Base-by-base conservation (phyloP, 345 rosid species). In the Citrus trifoliata region DNA sequence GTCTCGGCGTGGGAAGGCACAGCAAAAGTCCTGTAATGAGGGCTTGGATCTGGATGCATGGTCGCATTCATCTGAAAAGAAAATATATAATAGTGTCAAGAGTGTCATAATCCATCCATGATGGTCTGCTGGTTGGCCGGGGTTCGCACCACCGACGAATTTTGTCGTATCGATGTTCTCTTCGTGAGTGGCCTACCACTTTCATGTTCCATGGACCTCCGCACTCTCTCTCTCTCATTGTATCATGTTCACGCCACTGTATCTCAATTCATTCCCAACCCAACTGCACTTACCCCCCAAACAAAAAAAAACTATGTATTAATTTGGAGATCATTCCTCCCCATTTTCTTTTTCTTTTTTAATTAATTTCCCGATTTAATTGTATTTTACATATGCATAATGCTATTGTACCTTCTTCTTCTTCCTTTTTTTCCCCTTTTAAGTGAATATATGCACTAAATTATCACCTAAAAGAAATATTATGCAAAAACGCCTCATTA, bases 131-230 rank as follows among this genome's bases (percentile, higher is more conserved):
- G 84, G 88, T 83, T 82, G 86, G 82, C 64, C 60, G 68, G 82
- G 83, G 83, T 64, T 80, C 86, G 8, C 73, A 42, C 84, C 87
- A 82, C 87, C 84, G 83, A 83, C 86, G 76, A 22, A 73, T 51
- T 80, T 69, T 79, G 82, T 81, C 75, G 76, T 19, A 19, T 53
- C 58, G 2, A 53, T 53, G 6, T 53, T 53, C 58, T 71, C 69
- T 21, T 18, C 16, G 28, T 22, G 59, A 4, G 38, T 67, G 75
- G 35, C 80, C 85, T 67, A 65, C 77, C 86, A 74, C 73, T 59
- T 73, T 56, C 74, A 37, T 61, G 25, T 65, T 79, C 71, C 42
- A 73, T 55, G 71, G 77, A 21, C 81, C 81, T 79, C 27, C 58
- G 16, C 38, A 46, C 78, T 79, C 71, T 79, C 70, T 79, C 70